phyloP scores from a whole-genome alignment of 257 asterid genomes.

The Eucommia ulmoides region DNA sequence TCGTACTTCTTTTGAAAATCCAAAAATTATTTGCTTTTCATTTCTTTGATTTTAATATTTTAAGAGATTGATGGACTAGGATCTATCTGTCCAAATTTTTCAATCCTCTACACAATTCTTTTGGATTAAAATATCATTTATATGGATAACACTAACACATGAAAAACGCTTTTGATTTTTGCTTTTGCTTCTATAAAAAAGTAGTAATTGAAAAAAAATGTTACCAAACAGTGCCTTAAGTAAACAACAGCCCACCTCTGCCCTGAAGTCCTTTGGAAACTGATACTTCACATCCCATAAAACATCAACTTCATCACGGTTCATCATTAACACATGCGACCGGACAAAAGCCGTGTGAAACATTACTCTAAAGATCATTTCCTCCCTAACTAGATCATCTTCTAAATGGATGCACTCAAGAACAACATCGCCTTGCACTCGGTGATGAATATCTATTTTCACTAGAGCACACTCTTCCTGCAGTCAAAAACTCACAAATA shows the following conservation, averaged over 20 bases:
- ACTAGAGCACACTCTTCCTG: slow-evolving; percentile 90
- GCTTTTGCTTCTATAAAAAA: too few relatives aligned
- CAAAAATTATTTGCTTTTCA: too few relatives aligned
- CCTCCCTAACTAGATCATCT: slow-evolving; percentile 76
- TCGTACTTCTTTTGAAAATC: too few relatives aligned
- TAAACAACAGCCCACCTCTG: slow-evolving; percentile 58
- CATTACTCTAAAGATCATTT: slow-evolving; percentile 84
- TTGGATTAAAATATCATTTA: too few relatives aligned
- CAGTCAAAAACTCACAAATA: slow-evolving; percentile 23
- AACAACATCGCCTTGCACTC: slow-evolving; percentile 85
- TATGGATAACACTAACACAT: too few relatives aligned
- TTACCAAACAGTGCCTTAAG: too few relatives aligned
- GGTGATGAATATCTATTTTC: slow-evolving; percentile 61
- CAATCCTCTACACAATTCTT: slow-evolving; percentile 19
- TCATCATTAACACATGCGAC: slow-evolving; percentile 64
- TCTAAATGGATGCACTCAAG: slow-evolving; percentile 90
- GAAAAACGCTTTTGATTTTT: too few relatives aligned
- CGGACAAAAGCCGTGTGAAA: slow-evolving; percentile 88
- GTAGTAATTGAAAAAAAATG: too few relatives aligned
- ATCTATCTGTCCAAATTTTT: too few relatives aligned
- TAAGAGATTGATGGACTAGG: too few relatives aligned
- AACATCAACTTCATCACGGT: slow-evolving; percentile 85
- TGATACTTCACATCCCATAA: slow-evolving; percentile 83
- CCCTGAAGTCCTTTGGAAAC: slow-evolving; percentile 71
- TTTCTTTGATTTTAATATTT: too few relatives aligned